These are phyloP conservation scores for Sarocladiaceae sp. DNA, from an alignment of 2,329 filamentous ascomycete species.

Conservation along the genomic window DNA sequence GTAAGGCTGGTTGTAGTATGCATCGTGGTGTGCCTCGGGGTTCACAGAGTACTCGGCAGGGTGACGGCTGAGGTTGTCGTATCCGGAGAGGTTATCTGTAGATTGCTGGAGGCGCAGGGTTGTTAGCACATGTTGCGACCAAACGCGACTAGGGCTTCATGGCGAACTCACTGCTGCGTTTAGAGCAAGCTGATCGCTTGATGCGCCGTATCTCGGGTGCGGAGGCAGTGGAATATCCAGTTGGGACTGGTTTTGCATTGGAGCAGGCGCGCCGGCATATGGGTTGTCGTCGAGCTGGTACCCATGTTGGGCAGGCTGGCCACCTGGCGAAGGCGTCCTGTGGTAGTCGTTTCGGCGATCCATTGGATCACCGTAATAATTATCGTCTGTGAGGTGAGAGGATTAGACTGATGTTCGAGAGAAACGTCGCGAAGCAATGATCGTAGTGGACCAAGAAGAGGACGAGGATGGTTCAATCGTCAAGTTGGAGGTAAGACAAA, in stretches of 20 bases:
- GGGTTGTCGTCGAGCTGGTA: slow-evolving; percentile 82
- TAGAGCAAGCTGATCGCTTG: slow-evolving; percentile 72
- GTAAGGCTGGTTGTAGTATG: slow-evolving; percentile 81
- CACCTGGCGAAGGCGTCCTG: slow-evolving; percentile 69
- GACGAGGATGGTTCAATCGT: background rate
- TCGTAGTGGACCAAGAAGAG: background rate
- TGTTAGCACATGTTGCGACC: background rate
- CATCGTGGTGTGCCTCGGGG: slow-evolving; percentile 82
- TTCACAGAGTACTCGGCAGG: slow-evolving; percentile 69
- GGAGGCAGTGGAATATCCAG: slow-evolving; percentile 24
- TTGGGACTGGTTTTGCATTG: slow-evolving; percentile 17
- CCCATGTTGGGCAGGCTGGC: slow-evolving; percentile 65
- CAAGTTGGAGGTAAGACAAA: background rate
- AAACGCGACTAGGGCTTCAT: background rate
- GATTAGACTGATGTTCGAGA: slow-evolving; percentile 17
- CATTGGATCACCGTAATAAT: slow-evolving; percentile 56
- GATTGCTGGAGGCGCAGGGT: slow-evolving; percentile 38
- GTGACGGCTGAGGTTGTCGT: slow-evolving; percentile 38
- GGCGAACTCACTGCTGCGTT: slow-evolving; percentile 72
- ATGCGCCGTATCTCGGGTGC: slow-evolving; percentile 26
- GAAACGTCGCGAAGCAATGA: background rate
- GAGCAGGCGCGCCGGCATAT: slow-evolving; percentile 42
- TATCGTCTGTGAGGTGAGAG: slow-evolving; percentile 41
- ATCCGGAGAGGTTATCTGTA: slow-evolving; percentile 43
- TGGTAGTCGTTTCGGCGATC: slow-evolving; percentile 46